These are phyloP conservation scores for Fraxinus sp. DNA, from an alignment of 305 asterid species.

Conservation along the genomic window DNA sequence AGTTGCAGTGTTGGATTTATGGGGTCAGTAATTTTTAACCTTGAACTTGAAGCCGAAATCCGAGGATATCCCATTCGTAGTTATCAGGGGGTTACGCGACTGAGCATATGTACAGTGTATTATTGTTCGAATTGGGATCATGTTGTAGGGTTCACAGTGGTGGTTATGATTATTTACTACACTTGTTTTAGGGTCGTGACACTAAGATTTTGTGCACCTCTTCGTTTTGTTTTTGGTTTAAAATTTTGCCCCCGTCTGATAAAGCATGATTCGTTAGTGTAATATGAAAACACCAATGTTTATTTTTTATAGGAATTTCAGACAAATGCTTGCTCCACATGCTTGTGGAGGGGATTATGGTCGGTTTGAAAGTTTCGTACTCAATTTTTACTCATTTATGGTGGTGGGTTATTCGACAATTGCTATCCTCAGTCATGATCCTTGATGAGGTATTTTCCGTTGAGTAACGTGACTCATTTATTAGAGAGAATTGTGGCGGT, in stretches of 20 bases:
- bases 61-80: conserved; percentile 16
- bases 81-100: conserved; percentile 19
- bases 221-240: conserved; percentile 13
- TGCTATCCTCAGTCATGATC: background rate
- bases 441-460: background rate
- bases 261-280: conserved; percentile 26
- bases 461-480: background rate
- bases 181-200: conserved; percentile 30
- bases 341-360: background rate
- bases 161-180: conserved; percentile 35
- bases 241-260: conserved; percentile 3
- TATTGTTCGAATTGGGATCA: conserved; percentile 29
- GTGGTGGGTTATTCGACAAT: background rate
- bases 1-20: conserved; percentile 62
- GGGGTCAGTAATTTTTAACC: background rate
- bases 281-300: conserved; percentile 9
- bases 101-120: conserved; percentile 51
- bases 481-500: background rate
- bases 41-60: conserved; percentile 10
- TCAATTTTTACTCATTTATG: background rate
- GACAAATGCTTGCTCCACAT: background rate
- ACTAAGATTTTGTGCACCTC: conserved; percentile 16
- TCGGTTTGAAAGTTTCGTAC: background rate
- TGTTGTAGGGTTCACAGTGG: conserved; percentile 21
- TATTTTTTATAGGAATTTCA: background rate